Evolutionary conservation across 1,284 basidiomycete genomes (phyloP), one percentile per base, ranked within the genome.

Genomic region (Rhodotorula mucilaginosa): DNA sequence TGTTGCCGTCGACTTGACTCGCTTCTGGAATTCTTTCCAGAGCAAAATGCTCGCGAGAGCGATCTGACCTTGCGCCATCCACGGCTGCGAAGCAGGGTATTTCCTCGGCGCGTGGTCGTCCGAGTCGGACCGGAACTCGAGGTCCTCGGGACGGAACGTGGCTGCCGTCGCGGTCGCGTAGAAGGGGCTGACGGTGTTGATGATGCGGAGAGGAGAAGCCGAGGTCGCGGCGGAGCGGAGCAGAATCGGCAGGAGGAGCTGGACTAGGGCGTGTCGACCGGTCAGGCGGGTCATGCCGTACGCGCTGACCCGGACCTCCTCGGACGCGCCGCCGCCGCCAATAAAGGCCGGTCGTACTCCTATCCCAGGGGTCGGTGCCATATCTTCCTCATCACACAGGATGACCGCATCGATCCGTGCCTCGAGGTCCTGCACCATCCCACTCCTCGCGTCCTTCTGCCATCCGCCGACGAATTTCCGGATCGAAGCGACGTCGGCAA

Each of bases 361-460:
- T 15, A 29, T 59, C 2, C 58, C 65, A 29, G 13, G 56, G 23
- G 2, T 23, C 6, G 15, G 31, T 23, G 49, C n/a, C 46, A 8
- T 18, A 44, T 69, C 74, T 13, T 73, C 74, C 3, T 70, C 76
- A 26, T 77, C 76, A 59, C 70, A 74, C 49, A 78, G 73, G 29
- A 78, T 49, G 61, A 78, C 52, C 3, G 71, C 75, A 54, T 77
- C 77, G 39, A 78, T 71, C 21, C 69, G 61, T 47, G 72, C 74
- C 34, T 74, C 67, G 58, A 77, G 63, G 31, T 78, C 77, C 7
- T 73, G 65, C 16, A 77, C 68, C 67, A 78, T 72, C 8, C 76
- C 76, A 1, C 61, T 68, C 51, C 70, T 60, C 18, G 72, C 73
- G 8, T 75, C 71, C 51, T 64, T 65, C 49, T 64, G 58, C 76